Percentiles rank a stretch among this genome's conserved stretches.
phyloP scores from a whole-genome alignment of 2,329 filamentous ascomycete species.

The Zymoseptoria ardabiliae region DNA sequence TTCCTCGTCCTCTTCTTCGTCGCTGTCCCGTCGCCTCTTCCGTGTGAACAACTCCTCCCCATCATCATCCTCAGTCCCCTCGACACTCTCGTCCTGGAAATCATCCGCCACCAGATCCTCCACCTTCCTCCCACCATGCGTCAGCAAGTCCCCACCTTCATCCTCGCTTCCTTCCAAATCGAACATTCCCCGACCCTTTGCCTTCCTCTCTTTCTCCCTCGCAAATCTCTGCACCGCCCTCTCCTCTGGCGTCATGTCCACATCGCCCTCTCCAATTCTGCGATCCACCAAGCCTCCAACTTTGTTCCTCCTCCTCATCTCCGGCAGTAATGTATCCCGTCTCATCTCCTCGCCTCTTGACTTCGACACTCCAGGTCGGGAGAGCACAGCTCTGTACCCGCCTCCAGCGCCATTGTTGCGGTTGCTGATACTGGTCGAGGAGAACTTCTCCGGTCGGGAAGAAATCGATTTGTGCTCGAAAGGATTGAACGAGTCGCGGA shows the following conservation, averaged over 20 bases:
- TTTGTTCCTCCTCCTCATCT: slow-evolving; percentile 84
- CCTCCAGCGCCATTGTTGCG: slow-evolving; percentile 34
- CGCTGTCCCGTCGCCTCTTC: slow-evolving; percentile 41
- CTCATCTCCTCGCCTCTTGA: slow-evolving; percentile 81
- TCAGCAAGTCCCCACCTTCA: slow-evolving; percentile 50
- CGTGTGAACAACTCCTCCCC: slow-evolving; percentile 33
- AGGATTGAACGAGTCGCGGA: slow-evolving; percentile 94
- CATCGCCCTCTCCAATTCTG: slow-evolving; percentile 92
- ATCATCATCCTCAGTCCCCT: slow-evolving; percentile 20
- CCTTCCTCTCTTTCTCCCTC: slow-evolving; percentile 70
- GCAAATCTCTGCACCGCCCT: slow-evolving; percentile 87
- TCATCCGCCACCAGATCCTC: slow-evolving; percentile 79
- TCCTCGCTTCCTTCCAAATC: slow-evolving; percentile 81
- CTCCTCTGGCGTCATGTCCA: slow-evolving; percentile 87
- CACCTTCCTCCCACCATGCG: slow-evolving; percentile 60
- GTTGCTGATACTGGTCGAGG: slow-evolving; percentile 43
- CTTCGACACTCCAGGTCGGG: slow-evolving; percentile 76
- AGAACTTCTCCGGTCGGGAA: slow-evolving; percentile 72
- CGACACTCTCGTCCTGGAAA: slow-evolving; percentile 42
- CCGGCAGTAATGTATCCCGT: slow-evolving; percentile 73
- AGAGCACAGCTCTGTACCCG: slow-evolving; percentile 50
- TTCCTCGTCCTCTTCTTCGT: slow-evolving; percentile 51
- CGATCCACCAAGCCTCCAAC: slow-evolving; percentile 87
- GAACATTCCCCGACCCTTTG: slow-evolving; percentile 74
- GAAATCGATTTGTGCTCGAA: slow-evolving; percentile 70